Conservation (phyloP, 1,284 basidiomycete species). For the Cystobasidium sp. region DNA sequence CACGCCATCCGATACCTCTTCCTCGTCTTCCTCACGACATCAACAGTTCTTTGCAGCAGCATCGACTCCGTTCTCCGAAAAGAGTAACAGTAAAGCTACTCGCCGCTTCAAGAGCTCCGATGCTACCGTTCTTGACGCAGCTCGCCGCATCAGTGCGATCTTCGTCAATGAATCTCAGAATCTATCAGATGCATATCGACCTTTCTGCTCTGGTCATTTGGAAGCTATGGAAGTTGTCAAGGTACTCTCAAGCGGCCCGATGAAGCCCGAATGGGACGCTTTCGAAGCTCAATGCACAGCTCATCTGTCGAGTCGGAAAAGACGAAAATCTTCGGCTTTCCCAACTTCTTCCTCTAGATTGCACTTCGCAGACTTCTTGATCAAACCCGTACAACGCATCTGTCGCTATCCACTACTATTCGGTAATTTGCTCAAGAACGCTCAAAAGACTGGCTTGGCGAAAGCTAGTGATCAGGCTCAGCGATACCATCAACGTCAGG, state of each 20-base stretch:
- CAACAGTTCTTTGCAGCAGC: neutral
- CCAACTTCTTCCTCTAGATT: slow-evolving; percentile 45
- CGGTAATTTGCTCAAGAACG: slow-evolving; percentile 50
- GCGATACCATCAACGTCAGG: no score
- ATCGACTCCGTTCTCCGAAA: neutral
- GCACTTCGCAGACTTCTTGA: slow-evolving; percentile 53
- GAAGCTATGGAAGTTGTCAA: slow-evolving; percentile 72
- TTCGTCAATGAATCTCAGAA: slow-evolving; percentile 52
- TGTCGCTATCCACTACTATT: slow-evolving; percentile 54
- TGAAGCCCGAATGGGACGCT: slow-evolving; percentile 70
- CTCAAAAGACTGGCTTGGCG: slow-evolving; percentile 6
- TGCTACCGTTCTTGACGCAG: slow-evolving; percentile 41
- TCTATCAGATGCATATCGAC: slow-evolving; percentile 75
- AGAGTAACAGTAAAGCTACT: neutral
- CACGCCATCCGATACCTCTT: neutral
- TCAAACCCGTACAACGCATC: slow-evolving; percentile 55
- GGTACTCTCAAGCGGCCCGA: slow-evolving; percentile 60
- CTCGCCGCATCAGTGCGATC: slow-evolving; percentile 36
- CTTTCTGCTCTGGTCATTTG: slow-evolving; percentile 80
- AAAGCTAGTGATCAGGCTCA: neutral
- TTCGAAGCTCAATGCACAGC: slow-evolving; percentile 73
- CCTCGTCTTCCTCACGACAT: neutral
- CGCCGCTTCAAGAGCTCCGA: slow-evolving; percentile 34
- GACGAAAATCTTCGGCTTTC: slow-evolving; percentile 49
- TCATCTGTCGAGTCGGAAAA: slow-evolving; percentile 50